Conservation (phyloP, 2,329 filamentous ascomycete genomes). For the Neofusicoccum kwambonambiense region DNA sequence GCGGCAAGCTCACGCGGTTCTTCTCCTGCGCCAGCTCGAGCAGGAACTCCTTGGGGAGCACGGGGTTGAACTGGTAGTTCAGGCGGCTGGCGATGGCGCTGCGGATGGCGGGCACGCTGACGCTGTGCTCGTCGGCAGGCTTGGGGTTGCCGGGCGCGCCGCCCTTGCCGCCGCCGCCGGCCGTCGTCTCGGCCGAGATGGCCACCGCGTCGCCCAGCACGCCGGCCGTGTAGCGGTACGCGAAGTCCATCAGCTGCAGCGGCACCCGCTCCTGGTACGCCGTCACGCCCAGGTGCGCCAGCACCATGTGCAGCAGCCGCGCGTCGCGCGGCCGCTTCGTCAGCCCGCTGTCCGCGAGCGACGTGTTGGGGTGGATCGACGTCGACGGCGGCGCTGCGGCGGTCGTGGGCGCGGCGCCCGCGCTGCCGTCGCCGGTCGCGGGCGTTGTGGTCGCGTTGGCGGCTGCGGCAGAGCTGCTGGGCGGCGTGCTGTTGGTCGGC, state of each 20-base stretch:
- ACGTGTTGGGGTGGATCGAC: conserved; percentile 33
- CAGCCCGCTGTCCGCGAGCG: conserved; percentile 32
- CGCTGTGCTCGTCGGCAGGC: conserved; percentile 43
- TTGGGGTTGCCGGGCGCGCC: conserved; percentile 27
- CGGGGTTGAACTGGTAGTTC: conserved; percentile 66
- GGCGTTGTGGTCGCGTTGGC: conserved; percentile 23
- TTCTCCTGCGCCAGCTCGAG: conserved; percentile 69
- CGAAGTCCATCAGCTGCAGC: conserved; percentile 79
- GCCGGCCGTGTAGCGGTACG: conserved; percentile 75
- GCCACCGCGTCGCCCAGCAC: conserved; percentile 69
- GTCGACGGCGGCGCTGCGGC: conserved; percentile 14
- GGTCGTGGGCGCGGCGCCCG: conserved; percentile 22
- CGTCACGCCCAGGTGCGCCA: conserved; percentile 75
- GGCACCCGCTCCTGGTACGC: conserved; percentile 81
- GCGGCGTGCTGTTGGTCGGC: conserved; percentile 21
- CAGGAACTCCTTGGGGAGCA: conserved; percentile 71
- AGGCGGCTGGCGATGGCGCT: conserved; percentile 70
- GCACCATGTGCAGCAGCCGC: conserved; percentile 75
- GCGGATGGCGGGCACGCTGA: conserved; percentile 66
- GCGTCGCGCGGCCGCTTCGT: conserved; percentile 69
- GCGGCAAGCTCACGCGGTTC: conserved; percentile 64
- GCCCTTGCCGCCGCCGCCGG: conserved; percentile 14
- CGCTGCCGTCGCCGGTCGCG: conserved; percentile 22
- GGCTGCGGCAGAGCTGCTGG: conserved; percentile 39
- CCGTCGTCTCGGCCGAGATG: conserved; percentile 22